Base-by-base conservation (phyloP, 2,329 filamentous ascomycete genomes). In the Colletotrichum tamarilloi region DNA sequence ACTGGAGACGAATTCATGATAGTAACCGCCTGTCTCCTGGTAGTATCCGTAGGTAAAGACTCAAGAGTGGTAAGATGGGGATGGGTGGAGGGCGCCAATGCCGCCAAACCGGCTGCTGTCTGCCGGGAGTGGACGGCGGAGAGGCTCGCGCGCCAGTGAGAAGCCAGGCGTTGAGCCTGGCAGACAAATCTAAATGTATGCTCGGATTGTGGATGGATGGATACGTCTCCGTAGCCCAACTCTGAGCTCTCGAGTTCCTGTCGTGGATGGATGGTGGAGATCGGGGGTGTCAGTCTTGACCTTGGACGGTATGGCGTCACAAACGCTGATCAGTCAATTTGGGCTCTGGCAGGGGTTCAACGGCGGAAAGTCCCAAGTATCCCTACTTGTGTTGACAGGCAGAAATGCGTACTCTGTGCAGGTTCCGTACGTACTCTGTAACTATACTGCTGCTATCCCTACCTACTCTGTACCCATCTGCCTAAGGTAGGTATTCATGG, bases 231-330 rank as follows among this genome's bases (percentile, higher is more conserved):
- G n/a, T 22, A 65, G 67, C 26, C 28, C 35, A 28, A 53, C 57
- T 68, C 58, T 12, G 32, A 62, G 66, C 56, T 69, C 60, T 46
- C 70, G 26, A 46, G 16, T 35, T 35, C 32, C 64, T 42, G 59
- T 46, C 53, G 53, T 56, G 22, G 46, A 24, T 38, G 69, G 67
- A 24, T 38, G 69, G 67, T 49, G 58, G 60, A 49, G 70, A 56
- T 55, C 16, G 68, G 46, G 56, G 60, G 60, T 60, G 59, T 60
- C 52, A 52, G 70, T 26, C 67, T 70, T 70, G 67, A 59, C 69
- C 67, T n/a, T 65, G 70, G 66, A 65, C 56, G 70, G 70, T 75
- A 80, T 80, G 79, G 79, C 79, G 79, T 80, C 79, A 80, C 79
- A 76, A 67, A 69, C 71, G 78, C 72, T 78, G 79, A 80, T 80